Conservation (phyloP, 2,329 filamentous ascomycete species). For the Aureobasidium sp. region DNA sequence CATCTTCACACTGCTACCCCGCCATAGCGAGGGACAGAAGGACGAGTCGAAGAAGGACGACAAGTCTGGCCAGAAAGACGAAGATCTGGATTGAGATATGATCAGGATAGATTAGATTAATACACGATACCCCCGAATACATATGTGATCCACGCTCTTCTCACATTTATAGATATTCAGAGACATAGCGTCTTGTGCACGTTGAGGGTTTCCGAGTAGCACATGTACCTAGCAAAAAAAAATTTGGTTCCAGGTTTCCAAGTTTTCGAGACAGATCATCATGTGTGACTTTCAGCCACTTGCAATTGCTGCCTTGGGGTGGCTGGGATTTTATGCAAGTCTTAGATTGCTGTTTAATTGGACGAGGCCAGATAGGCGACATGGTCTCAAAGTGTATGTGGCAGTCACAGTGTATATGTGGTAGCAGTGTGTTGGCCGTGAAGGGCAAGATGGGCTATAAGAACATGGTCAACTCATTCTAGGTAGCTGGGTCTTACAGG, state of each 20-base stretch:
- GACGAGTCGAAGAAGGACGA: conserved; percentile 1
- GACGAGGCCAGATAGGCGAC: not conserved
- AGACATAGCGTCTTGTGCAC: not conserved
- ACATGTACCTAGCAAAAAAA: not conserved
- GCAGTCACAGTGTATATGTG: not conserved
- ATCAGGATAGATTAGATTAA: not conserved
- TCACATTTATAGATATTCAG: not conserved
- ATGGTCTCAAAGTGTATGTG: not conserved
- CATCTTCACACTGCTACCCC: conserved; percentile 66
- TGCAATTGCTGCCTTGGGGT: not conserved
- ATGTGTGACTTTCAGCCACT: not conserved
- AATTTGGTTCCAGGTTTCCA: not conserved
- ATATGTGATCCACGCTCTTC: not conserved
- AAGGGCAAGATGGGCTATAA: not conserved
- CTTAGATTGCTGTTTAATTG: not conserved
- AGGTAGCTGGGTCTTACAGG: not conserved
- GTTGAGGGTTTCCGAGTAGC: not conserved
- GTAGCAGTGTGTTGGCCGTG: not conserved
- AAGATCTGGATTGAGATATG: conserved; percentile 1
- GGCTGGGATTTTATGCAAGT: conserved; percentile 1
- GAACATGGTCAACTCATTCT: not conserved
- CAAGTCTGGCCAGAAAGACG: not conserved
- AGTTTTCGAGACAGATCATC: not conserved
- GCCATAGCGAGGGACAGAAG: conserved; percentile 45
- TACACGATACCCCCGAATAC: not conserved